Evolutionary conservation across 2,329 filamentous ascomycete genomes (phyloP).

Genomic region (Didymosphaeria variabile): DNA sequence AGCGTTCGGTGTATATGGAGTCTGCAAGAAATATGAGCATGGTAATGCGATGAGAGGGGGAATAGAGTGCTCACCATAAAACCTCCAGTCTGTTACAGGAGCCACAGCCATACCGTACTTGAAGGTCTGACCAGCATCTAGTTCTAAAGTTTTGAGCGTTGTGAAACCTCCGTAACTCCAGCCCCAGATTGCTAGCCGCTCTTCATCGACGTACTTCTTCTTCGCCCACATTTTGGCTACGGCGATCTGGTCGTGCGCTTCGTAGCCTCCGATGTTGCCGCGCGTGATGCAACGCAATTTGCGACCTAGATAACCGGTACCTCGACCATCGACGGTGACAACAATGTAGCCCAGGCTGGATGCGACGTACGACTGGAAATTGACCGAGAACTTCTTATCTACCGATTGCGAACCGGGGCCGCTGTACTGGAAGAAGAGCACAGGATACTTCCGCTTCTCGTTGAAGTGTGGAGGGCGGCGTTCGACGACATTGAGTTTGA

Average conservation of each 20-base stretch:
- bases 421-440: slow-evolving; percentile 94
- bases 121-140: slow-evolving; percentile 88
- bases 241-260: slow-evolving; percentile 90
- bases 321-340: slow-evolving; percentile 91
- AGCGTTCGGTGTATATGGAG: slow-evolving; percentile 92
- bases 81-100: slow-evolving; percentile 97
- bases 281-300: slow-evolving; percentile 82
- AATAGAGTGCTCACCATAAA: slow-evolving; percentile 67
- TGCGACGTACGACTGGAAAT: slow-evolving; percentile 91
- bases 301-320: slow-evolving; percentile 90
- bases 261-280: slow-evolving; percentile 83
- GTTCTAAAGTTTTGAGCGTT: slow-evolving; percentile 92
- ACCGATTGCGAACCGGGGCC: slow-evolving; percentile 94
- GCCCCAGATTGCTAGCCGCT: slow-evolving; percentile 92
- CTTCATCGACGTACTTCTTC: slow-evolving; percentile 83
- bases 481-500: slow-evolving; percentile 78
- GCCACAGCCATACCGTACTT: slow-evolving; percentile 98
- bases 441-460: slow-evolving; percentile 83
- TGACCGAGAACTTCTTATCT: slow-evolving; percentile 78
- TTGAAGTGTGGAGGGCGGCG: slow-evolving; percentile 90
- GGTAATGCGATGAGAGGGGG: slow-evolving; percentile 5
- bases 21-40: slow-evolving; percentile 56
- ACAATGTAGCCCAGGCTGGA: slow-evolving; percentile 89
- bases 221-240: slow-evolving; percentile 84
- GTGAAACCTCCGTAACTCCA: slow-evolving; percentile 98